These are phyloP conservation scores for Cytospora schulzeri DNA, from an alignment of 2,329 filamentous ascomycete genomes.

Conservation along the genomic window DNA sequence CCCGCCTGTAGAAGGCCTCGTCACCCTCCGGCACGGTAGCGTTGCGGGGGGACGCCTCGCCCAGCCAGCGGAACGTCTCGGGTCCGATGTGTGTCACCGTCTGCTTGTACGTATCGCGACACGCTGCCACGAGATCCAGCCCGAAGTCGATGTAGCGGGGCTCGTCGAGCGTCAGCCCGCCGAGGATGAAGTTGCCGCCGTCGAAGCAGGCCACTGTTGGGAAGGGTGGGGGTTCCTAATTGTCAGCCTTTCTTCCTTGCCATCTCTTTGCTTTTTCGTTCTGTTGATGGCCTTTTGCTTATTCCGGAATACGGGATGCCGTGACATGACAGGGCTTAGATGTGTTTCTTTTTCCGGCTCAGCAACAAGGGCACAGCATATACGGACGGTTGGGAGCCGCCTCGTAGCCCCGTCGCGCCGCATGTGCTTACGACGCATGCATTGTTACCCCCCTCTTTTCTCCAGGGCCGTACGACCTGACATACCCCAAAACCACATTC, in stretches of 20 bases:
- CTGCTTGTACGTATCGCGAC: conserved; percentile 70
- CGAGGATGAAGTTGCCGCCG: conserved; percentile 83
- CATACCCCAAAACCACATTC: background rate
- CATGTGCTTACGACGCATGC: conserved; percentile 3
- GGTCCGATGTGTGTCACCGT: conserved; percentile 77
- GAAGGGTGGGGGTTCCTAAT: conserved; percentile 43
- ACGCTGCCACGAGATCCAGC: conserved; percentile 69
- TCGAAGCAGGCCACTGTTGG: conserved; percentile 73
- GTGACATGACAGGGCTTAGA: background rate
- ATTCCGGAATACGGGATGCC: background rate
- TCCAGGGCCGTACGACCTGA: background rate
- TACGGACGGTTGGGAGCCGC: conserved; percentile 4
- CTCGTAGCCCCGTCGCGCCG: background rate
- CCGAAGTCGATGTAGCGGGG: conserved; percentile 74
- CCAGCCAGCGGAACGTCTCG: conserved; percentile 68
- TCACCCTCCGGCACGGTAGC: conserved; percentile 48
- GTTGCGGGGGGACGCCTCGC: conserved; percentile 39
- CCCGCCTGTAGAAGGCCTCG: conserved; percentile 61
- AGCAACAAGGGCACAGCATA: background rate
- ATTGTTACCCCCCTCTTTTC: background rate
- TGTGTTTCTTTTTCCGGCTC: background rate
- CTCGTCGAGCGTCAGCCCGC: conserved; percentile 67
- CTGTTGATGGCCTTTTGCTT: background rate
- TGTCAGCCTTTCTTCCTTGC: conserved; percentile 24
- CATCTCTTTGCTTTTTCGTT: background rate